Evolutionary conservation across 371 early-diverging fungal genomes (phyloP).

Genomic region (Amoeboaphelidium protococcarum): DNA sequence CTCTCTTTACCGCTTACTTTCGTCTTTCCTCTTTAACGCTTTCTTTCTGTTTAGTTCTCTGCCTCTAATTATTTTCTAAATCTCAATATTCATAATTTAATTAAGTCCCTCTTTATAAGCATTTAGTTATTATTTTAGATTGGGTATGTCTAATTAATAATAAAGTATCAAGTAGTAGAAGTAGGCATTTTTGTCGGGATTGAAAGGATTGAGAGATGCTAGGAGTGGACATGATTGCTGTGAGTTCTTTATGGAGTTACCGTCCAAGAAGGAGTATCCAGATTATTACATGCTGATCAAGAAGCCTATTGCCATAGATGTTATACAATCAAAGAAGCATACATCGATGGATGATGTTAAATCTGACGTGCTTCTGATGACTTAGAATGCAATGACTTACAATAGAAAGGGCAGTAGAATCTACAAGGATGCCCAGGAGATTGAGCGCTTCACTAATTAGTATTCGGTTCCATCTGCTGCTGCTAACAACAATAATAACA

Average conservation of each 20-base stretch:
- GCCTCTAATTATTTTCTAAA: too few relatives aligned
- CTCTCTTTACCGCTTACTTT: too few relatives aligned
- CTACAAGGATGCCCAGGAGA: constrained; percentile 30
- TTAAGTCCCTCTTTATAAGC: too few relatives aligned
- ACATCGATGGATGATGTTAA: constrained; percentile 22
- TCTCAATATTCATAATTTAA: too few relatives aligned
- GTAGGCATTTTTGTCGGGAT: too few relatives aligned
- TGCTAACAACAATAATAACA: not conserved
- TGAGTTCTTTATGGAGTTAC: constrained; percentile 10
- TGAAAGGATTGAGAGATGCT: too few relatives aligned
- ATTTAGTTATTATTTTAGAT: too few relatives aligned
- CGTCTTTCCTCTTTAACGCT: too few relatives aligned
- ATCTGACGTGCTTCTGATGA: constrained; percentile 38
- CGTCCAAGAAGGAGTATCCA: constrained; percentile 11
- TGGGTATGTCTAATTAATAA: too few relatives aligned
- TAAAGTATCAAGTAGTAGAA: too few relatives aligned
- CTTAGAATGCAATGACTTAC: constrained; percentile 45
- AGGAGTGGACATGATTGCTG: too few relatives aligned
- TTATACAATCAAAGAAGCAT: constrained; percentile 21
- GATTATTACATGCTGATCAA: constrained; percentile 26
- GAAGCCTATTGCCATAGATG: constrained; percentile 22
- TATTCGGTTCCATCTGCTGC: not conserved
- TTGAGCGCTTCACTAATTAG: not conserved
- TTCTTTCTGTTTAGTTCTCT: too few relatives aligned
- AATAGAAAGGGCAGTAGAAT: constrained; percentile 47